Base-by-base conservation (phyloP, 2,329 filamentous ascomycete species). In the Epichloe glyceriae region DNA sequence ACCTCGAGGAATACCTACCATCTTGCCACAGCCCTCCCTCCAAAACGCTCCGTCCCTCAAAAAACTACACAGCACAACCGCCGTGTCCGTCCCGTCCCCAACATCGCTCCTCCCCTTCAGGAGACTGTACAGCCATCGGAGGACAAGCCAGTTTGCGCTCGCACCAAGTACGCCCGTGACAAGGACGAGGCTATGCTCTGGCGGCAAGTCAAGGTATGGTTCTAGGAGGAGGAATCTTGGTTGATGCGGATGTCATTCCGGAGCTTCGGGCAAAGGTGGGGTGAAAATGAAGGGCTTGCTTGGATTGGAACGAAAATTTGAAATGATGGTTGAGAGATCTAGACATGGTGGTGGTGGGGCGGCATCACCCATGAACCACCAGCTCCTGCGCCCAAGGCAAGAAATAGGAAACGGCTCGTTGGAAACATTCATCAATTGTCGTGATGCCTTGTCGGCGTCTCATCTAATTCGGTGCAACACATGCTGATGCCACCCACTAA, bases 41-140 rank as follows among this genome's bases (percentile, higher is more conserved):
- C 89, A 96, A 62, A 95, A 94, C 1, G 77, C 71, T 55, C 76
- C 78, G 59, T 91, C 85, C 53, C 87, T 77, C 67, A 95, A 70
- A 67, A 93, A 95, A 69, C 86, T 94, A 52, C 93, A 81, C 3
- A 96, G 72, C 3, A 95, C 73, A 1, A 96, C 76, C 47, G 71
- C 75, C 38, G 39, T 52, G 55, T 35, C 60, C 59, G 55, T 61
- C 60, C 3, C 57, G 10, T 4, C 26, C 26, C 26, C 26, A 1
- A 30, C 26, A 11, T 30, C 61, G 56, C 37, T 20, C 41, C 52
- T 17, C 43, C 37, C n/a, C 46, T 51, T 55, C 41, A 78, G 68
- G 6, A 72, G 65, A n/a, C 70, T 67, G 60, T 72, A 71, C 3
- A 83, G 62, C 59, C 76, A 76, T 38, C 80, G 73, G 45, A 81